Percentiles rank a stretch among this genome's conserved stretches.
These are phyloP conservation scores for Phanerochaete sordida DNA, from an alignment of 768 basidiomycete species.

Conservation along the genomic window DNA sequence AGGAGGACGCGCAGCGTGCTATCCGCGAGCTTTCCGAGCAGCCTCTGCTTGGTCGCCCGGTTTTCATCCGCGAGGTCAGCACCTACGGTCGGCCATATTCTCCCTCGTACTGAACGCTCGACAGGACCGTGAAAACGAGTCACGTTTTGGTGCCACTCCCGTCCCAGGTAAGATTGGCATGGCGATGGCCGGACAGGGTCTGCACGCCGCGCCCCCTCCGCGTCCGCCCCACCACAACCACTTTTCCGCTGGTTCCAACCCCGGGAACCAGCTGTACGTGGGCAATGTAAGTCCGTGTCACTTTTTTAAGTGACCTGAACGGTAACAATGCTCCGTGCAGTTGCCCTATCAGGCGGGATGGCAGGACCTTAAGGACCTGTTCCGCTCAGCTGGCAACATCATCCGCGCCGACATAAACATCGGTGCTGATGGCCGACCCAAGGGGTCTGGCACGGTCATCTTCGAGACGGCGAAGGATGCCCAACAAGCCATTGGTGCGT, in stretches of 20 bases:
- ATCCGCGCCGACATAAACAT: slow-evolving; percentile 95
- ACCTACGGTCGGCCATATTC: not conserved
- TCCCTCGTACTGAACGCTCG: not conserved
- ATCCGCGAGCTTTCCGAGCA: slow-evolving; percentile 90
- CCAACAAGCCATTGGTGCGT: slow-evolving; percentile 84
- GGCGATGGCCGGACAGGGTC: slow-evolving; percentile 91
- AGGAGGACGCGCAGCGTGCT: slow-evolving; percentile 85
- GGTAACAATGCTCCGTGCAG: slow-evolving; percentile 34
- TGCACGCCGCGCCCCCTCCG: slow-evolving; percentile 76
- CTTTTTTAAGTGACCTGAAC: not conserved
- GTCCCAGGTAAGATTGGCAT: slow-evolving; percentile 95
- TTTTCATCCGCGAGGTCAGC: slow-evolving; percentile 93
- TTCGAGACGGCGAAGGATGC: slow-evolving; percentile 92
- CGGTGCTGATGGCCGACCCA: slow-evolving; percentile 87
- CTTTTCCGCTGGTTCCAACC: slow-evolving; percentile 64
- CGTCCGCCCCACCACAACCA: slow-evolving; percentile 80
- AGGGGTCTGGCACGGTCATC: slow-evolving; percentile 97
- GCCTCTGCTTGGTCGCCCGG: slow-evolving; percentile 85
- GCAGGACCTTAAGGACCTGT: slow-evolving; percentile 97
- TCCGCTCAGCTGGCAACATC: slow-evolving; percentile 93
- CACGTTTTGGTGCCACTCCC: slow-evolving; percentile 92
- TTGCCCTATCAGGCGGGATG: slow-evolving; percentile 96
- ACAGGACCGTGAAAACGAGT: slow-evolving; percentile 95
- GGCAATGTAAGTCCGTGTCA: slow-evolving; percentile 63
- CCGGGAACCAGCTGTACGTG: slow-evolving; percentile 91